Conservation (phyloP, 1,284 basidiomycete species). For the Athelia sp. region DNA sequence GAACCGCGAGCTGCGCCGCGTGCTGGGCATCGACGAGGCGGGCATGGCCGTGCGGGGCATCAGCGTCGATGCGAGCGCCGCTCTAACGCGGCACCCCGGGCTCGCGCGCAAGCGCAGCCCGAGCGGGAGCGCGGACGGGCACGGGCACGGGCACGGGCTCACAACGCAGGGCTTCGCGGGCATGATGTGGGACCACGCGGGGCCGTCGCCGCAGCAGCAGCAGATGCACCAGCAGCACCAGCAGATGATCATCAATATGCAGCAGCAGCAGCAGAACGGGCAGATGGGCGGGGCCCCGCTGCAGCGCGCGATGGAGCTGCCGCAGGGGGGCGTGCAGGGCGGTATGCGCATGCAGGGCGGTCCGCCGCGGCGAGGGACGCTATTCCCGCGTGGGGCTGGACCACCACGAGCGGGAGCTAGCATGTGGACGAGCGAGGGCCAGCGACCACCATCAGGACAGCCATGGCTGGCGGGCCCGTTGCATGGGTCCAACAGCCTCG, state of each 20-base stretch:
- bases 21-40: slow-evolving; percentile 66
- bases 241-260: background rate
- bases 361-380: slow-evolving; percentile 38
- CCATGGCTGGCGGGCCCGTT: too few species aligned
- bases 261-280: slow-evolving; percentile 4
- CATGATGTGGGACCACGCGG: too few species aligned
- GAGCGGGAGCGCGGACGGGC: slow-evolving; percentile 10
- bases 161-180: too few species aligned
- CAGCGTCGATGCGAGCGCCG: slow-evolving; percentile 38
- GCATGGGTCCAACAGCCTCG: too few species aligned
- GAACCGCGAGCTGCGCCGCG: slow-evolving; percentile 71
- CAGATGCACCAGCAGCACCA: background rate
- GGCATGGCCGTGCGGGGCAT: slow-evolving; percentile 47
- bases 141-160: too few species aligned
- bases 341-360: slow-evolving; percentile 43
- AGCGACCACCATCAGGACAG: too few species aligned
- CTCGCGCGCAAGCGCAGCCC: slow-evolving; percentile 20
- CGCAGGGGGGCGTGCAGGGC: slow-evolving; percentile 36
- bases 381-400: too few species aligned
- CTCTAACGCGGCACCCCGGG: slow-evolving; percentile 18
- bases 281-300: slow-evolving; percentile 27
- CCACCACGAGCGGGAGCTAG: too few species aligned
- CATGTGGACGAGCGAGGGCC: too few species aligned
- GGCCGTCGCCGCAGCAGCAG: background rate
- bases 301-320: slow-evolving; percentile 44